phyloP scores from a whole-genome alignment of 2,329 filamentous ascomycete genomes.

The Colletotrichum salicis region DNA sequence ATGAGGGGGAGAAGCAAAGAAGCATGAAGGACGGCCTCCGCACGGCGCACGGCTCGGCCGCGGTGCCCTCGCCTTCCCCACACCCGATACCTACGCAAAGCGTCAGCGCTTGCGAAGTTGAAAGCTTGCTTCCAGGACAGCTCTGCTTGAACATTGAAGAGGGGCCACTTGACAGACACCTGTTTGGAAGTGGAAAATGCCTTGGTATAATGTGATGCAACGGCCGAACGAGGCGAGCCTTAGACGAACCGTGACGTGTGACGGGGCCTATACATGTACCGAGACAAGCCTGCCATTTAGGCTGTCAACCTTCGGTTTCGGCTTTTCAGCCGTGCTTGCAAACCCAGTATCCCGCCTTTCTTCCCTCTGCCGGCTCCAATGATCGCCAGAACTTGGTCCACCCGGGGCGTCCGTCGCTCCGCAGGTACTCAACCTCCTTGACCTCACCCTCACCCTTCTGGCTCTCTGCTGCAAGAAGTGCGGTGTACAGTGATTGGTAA shows the following conservation, averaged over 20 bases:
- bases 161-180: neutral
- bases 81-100: constrained; percentile 7
- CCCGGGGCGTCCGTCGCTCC: constrained; percentile 28
- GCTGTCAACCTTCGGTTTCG: neutral
- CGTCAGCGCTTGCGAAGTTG: constrained; percentile 8
- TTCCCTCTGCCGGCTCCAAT: neutral
- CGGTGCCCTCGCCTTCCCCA: neutral
- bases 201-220: constrained; percentile 9
- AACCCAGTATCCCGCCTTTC: constrained; percentile 34
- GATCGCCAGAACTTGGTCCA: constrained; percentile 36
- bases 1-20: neutral
- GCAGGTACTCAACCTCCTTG: constrained; percentile 29
- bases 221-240: constrained; percentile 1
- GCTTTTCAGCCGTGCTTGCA: constrained; percentile 30
- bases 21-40: constrained; percentile 10
- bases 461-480: constrained; percentile 16
- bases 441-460: constrained; percentile 2
- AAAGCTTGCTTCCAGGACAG: neutral
- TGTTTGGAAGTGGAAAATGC: constrained; percentile 27
- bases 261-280: constrained; percentile 14
- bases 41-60: constrained; percentile 9
- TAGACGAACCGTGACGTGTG: constrained; percentile 2
- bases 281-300: neutral
- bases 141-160: neutral
- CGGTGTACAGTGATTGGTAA: constrained; percentile 33